Conservation (phyloP, 31 red algal species). For the Porphyra umbilicalis region DNA sequence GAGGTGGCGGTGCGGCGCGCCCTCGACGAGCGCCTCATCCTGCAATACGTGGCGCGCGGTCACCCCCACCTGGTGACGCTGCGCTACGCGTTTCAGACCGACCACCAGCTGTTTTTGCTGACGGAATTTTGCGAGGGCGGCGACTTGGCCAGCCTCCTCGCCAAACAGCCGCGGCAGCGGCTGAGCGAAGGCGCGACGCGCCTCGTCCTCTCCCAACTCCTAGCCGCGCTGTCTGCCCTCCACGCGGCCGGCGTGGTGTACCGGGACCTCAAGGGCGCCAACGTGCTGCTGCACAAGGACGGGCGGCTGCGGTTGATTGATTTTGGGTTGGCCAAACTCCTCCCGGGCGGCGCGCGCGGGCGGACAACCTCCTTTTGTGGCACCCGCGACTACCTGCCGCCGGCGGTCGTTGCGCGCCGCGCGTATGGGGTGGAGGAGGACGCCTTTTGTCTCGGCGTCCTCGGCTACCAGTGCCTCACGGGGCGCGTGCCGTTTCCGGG, state of each 20-base stretch:
- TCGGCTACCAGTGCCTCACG: slow-evolving; percentile 75
- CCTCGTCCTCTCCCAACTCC: slow-evolving; percentile 51
- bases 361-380: slow-evolving; percentile 48
- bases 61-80: slow-evolving; percentile 84
- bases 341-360: neutral
- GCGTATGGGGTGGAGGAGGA: slow-evolving; percentile 70
- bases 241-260: slow-evolving; percentile 78
- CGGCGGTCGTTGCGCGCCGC: slow-evolving; percentile 63
- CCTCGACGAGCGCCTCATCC: slow-evolving; percentile 72
- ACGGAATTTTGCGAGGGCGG: slow-evolving; percentile 88
- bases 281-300: slow-evolving; percentile 63
- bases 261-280: slow-evolving; percentile 67
- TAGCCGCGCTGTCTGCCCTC: slow-evolving; percentile 74
- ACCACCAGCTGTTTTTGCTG: slow-evolving; percentile 62
- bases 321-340: slow-evolving; percentile 66
- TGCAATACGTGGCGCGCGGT: slow-evolving; percentile 62
- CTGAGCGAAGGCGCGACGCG: slow-evolving; percentile 48
- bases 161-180: slow-evolving; percentile 44
- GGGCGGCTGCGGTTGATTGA: slow-evolving; percentile 59
- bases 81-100: slow-evolving; percentile 72
- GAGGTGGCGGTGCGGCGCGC: slow-evolving; percentile 72
- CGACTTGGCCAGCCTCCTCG: slow-evolving; percentile 64
- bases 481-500: slow-evolving; percentile 76
- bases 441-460: slow-evolving; percentile 65
- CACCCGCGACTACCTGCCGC: slow-evolving; percentile 66